Evolutionary conservation across 768 basidiomycete genomes (phyloP).

Genomic region (Termitomyces sp.): DNA sequence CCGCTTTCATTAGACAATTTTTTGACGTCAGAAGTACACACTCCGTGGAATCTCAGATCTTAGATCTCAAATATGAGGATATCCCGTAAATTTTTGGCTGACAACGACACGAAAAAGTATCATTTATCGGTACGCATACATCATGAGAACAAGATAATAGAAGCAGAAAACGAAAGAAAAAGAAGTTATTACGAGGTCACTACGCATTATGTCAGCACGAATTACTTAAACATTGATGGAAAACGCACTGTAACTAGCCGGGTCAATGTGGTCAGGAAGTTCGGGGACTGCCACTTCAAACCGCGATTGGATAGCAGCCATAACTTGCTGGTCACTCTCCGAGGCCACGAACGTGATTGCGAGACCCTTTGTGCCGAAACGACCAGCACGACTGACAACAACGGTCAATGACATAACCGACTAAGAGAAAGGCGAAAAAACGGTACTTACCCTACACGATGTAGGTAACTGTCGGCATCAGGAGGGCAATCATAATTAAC

Average conservation of each 20-base stretch:
- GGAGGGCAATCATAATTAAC: constrained; percentile 98
- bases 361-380: constrained; percentile 99
- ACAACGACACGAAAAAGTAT: constrained; percentile 7
- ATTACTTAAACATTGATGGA: background rate
- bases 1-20: background rate
- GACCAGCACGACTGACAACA: constrained; percentile 81
- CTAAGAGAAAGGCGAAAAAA: background rate
- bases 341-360: constrained; percentile 95
- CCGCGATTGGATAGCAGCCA: constrained; percentile 89
- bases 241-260: constrained; percentile 88
- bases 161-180: constrained; percentile 2
- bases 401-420: background rate
- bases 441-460: constrained; percentile 81
- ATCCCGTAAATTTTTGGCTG: background rate
- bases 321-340: constrained; percentile 89
- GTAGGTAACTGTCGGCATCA: constrained; percentile 97
- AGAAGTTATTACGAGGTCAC: constrained; percentile 19
- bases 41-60: background rate
- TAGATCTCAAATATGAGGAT: too few species aligned
- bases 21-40: background rate
- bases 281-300: constrained; percentile 98
- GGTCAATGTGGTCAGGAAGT: constrained; percentile 89
- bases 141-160: constrained; percentile 1
- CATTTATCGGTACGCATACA: constrained; percentile 15
- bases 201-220: constrained; percentile 4